Base-by-base conservation (phyloP, 2,329 filamentous ascomycete species). In the Paecilomyces sp. region DNA sequence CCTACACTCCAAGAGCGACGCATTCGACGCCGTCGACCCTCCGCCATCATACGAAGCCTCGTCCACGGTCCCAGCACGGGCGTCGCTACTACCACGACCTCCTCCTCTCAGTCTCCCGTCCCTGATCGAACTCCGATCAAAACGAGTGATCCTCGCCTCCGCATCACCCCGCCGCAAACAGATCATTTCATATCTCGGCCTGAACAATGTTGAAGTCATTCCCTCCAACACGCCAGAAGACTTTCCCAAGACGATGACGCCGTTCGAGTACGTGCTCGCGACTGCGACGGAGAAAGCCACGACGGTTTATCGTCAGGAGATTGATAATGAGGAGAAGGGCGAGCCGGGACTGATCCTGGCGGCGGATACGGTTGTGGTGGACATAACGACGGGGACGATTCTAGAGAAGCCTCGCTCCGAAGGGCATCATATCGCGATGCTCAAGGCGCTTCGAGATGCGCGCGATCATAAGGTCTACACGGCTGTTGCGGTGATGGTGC, bases 391-490 rank as follows among this genome's bases (percentile, higher is more conserved):
- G 50, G 92, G 92, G 0, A 81, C 84, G 57, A 91, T 99, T 57
- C 79, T 99, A 2, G 94, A 99, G 81, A 99, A 99, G 79, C 94
- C 94, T 11, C 82, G 87, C 57, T 90, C 80, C 62, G 90, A 93
- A 75, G 84, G 83, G 5, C 88, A 96, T 51, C 94, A 99, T 75
- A 79, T 92, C 53, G 79, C 83, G 31, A 97, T 96, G 90, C 80
- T 99, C 63, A 88, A 88, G 74, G 83, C 85, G 73, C 79, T 99
- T 69, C 82, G 94, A 51, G 91, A 97, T 76, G 86, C 87, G 54
- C 80, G 83, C 33, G 76, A 84, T 64, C 94, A 97, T 78, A 88
- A 88, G 66, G 92, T 96, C 13, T 88, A 91, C 71, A 97, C 94
- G 1, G 88, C 90, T 0, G 86, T 99, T 1, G 90, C 87, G 60